These are phyloP conservation scores for Fusarium sp. DNA, from an alignment of 2,329 filamentous ascomycete species.

Conservation along the genomic window DNA sequence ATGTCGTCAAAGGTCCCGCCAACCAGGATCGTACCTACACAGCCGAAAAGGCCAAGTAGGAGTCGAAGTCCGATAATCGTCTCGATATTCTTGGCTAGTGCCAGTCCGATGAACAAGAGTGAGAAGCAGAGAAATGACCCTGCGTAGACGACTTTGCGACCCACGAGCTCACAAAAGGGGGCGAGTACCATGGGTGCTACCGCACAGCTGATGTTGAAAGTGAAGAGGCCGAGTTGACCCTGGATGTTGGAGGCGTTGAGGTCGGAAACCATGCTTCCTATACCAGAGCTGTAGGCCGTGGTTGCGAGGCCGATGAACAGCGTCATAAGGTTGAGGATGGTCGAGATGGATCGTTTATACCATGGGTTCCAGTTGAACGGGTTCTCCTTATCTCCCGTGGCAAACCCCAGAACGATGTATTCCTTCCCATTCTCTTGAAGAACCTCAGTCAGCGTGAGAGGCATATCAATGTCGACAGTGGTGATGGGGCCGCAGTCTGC, in stretches of 20 bases:
- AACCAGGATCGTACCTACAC: neutral
- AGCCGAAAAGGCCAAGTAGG: neutral
- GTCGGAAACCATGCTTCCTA: neutral
- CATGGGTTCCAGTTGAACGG: neutral
- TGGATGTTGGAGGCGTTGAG: neutral
- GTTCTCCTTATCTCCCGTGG: neutral
- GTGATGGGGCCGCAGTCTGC: neutral
- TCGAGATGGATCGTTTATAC: neutral
- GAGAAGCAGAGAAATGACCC: neutral
- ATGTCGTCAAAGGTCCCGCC: neutral
- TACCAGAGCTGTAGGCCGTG: neutral
- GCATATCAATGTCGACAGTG: neutral
- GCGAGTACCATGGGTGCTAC: neutral
- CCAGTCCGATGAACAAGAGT: neutral
- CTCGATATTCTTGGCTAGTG: neutral
- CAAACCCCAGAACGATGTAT: neutral
- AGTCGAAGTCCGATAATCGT: neutral
- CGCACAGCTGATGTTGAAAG: neutral
- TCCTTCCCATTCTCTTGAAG: neutral
- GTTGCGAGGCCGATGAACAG: neutral
- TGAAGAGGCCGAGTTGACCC: neutral
- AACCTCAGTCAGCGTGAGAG: neutral
- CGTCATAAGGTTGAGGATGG: neutral
- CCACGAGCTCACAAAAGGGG: neutral
- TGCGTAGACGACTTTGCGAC: neutral